phyloP scores from a whole-genome alignment of 192 early-diverging fungal genomes.

The Coemansia brasiliensis region DNA sequence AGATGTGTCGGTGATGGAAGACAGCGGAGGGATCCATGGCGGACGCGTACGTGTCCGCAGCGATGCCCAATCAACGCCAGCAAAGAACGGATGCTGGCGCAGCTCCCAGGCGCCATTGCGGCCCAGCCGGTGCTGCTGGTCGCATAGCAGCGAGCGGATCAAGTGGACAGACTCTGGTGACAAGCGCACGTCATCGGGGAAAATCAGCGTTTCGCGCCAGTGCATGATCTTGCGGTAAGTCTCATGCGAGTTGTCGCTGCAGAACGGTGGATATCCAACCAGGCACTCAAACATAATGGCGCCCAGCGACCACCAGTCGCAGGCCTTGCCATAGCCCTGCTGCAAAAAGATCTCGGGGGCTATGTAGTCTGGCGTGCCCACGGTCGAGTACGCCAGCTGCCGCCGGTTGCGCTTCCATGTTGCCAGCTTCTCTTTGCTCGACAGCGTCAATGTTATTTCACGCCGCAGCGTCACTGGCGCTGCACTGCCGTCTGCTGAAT shows the following conservation, averaged over 20 bases:
- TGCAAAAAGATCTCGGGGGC: slow-evolving; percentile 95
- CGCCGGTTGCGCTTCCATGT: slow-evolving; percentile 99
- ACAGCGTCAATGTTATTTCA: slow-evolving; percentile 90
- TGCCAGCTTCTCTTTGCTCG: slow-evolving; percentile 90
- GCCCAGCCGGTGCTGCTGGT: slow-evolving; percentile 81
- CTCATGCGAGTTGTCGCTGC: slow-evolving; percentile 91
- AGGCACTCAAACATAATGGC: slow-evolving; percentile 99
- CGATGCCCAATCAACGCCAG: slow-evolving; percentile 86
- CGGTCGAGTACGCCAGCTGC: slow-evolving; percentile 93
- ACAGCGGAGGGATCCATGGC: slow-evolving; percentile 89
- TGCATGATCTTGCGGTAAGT: slow-evolving; percentile 98
- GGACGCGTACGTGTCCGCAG: slow-evolving; percentile 77
- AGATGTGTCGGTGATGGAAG: slow-evolving; percentile 94
- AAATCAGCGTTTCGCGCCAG: slow-evolving; percentile 86
- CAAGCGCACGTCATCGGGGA: slow-evolving; percentile 92
- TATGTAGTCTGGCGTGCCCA: slow-evolving; percentile 98
- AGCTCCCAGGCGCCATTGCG: slow-evolving; percentile 83
- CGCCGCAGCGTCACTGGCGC: slow-evolving; percentile 54
- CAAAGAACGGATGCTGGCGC: slow-evolving; percentile 92
- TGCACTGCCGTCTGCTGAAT: slow-evolving; percentile 15
- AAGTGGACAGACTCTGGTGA: slow-evolving; percentile 90
- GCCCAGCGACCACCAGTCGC: slow-evolving; percentile 99
- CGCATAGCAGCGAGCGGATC: slow-evolving; percentile 86
- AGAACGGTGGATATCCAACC: slow-evolving; percentile 98
- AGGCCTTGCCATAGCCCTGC: slow-evolving; percentile 94